These are phyloP conservation scores for Suillus americanus DNA, from an alignment of 768 basidiomycete genomes.

Conservation along the genomic window DNA sequence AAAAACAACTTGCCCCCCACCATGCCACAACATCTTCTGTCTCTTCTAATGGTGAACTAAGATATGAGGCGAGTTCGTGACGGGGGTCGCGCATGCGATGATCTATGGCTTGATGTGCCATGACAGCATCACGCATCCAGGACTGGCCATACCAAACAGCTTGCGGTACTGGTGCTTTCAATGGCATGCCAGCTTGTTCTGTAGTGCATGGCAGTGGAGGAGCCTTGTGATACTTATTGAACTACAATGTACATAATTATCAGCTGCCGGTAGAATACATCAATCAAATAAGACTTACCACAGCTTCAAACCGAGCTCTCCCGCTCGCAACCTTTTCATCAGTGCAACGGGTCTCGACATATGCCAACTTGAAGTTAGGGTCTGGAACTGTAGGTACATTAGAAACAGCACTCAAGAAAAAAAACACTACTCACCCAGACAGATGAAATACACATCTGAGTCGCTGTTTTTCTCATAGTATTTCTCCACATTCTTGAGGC, in stretches of 20 bases:
- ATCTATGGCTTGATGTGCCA: neutral
- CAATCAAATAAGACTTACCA: neutral
- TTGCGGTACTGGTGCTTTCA: neutral
- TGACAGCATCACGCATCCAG: neutral
- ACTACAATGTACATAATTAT: neutral
- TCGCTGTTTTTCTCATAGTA: neutral
- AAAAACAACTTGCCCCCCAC: conserved; percentile 2
- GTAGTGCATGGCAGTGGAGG: no score
- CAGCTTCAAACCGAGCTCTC: neutral
- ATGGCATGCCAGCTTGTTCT: neutral
- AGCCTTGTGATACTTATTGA: neutral
- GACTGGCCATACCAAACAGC: neutral
- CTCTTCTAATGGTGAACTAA: neutral
- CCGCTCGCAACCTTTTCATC: neutral
- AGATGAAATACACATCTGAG: neutral
- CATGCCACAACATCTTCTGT: neutral
- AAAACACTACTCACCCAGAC: neutral
- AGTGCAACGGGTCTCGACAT: neutral
- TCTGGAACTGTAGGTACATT: conserved; percentile 16
- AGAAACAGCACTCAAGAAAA: conserved; percentile 1
- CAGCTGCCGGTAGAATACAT: neutral
- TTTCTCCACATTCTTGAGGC: neutral
- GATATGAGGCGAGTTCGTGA: conserved; percentile 2
- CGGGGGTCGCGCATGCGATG: neutral
- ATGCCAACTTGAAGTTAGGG: conserved; percentile 4